Conservation (phyloP, 2,329 filamentous ascomycete species). For the Xylariaceae sp. region DNA sequence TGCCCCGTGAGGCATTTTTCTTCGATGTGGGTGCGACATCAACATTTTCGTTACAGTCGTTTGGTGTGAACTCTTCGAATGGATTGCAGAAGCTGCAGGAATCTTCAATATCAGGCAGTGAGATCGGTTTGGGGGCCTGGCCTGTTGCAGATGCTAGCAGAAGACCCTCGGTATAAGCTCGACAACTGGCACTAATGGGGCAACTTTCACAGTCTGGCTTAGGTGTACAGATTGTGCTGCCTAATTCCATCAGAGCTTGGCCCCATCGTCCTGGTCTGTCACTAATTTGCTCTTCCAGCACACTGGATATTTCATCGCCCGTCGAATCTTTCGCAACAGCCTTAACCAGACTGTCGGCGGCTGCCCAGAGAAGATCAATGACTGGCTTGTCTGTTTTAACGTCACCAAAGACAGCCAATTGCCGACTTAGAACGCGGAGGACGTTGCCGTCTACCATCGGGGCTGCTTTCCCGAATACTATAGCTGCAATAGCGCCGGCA, state of each 20-base stretch:
- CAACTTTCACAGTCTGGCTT: slow-evolving; percentile 53
- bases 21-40: slow-evolving; percentile 10
- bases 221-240: slow-evolving; percentile 58
- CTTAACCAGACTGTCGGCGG: slow-evolving; percentile 52
- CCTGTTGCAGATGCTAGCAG: slow-evolving; percentile 28
- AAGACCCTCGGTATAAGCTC: slow-evolving; percentile 47
- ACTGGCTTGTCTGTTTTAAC: slow-evolving; percentile 52
- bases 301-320: slow-evolving; percentile 14
- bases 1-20: slow-evolving; percentile 9
- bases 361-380: slow-evolving; percentile 54
- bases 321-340: slow-evolving; percentile 42
- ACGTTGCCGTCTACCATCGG: slow-evolving; percentile 64
- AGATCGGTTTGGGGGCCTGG: slow-evolving; percentile 7
- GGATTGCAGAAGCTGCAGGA: slow-evolving; percentile 46
- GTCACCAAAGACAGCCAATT: slow-evolving; percentile 54
- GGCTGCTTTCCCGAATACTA: slow-evolving; percentile 56
- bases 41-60: slow-evolving; percentile 21
- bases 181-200: slow-evolving; percentile 49
- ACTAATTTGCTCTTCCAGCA: slow-evolving; percentile 32
- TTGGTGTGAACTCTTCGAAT: slow-evolving; percentile 37
- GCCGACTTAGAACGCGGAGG: slow-evolving; percentile 55
- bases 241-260: slow-evolving; percentile 62
- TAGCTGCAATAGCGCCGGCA: slow-evolving; percentile 58
- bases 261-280: slow-evolving; percentile 58
- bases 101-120: slow-evolving; percentile 47